Evolutionary conservation across 164 flowering plant species (phyloP), one percentile per base, ranked within the genome.

Genomic region (Chimonanthus salicifolius): DNA sequence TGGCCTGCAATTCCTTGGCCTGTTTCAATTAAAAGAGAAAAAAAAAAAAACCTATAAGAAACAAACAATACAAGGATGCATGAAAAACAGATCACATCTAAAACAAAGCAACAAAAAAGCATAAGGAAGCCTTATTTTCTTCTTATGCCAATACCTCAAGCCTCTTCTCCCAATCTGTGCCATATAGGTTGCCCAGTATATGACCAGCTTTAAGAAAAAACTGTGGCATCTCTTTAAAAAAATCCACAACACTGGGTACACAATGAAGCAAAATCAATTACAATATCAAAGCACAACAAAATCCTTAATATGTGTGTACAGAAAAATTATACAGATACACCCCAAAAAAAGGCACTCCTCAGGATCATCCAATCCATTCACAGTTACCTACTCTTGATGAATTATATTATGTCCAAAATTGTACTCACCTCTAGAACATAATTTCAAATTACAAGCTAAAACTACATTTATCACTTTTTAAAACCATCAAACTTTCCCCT

Each of bases 221-320:
- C 79, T 92, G 98, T 47, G 96, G 93, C 76, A 93, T 81, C 87
- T 95, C 99, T 76, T 86, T 90, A 81, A 89, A 90, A 73, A 93
- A 95, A 63, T 92, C 98, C 60, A 84, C 82, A 69, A 87, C 78
- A 78, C 99, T 95, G 84, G 21, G 33, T 77, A 75, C 69, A 16
- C 63, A 46, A 46, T 50, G 48, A 45, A 66, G 5, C 68, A 43
- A 46, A 66, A 66, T 66, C 47, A 66, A 16, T 44, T 47, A 68
- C 2, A n/a, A 47, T 2, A 58, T 9, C 13, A 70, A 21, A 70
- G 11, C 33, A 33, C 33, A 33, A 33, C 33, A 33, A 33, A 33
- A 33, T 33, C 33, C 33, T 33, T 33, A 33, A 33, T 33, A 33
- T 33, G 33, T 33, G 33, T 33, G 33, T 33, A 33, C 33, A 33